phyloP scores from a whole-genome alignment of 164 flowering plant genomes.

The Brasenia schreberi region DNA sequence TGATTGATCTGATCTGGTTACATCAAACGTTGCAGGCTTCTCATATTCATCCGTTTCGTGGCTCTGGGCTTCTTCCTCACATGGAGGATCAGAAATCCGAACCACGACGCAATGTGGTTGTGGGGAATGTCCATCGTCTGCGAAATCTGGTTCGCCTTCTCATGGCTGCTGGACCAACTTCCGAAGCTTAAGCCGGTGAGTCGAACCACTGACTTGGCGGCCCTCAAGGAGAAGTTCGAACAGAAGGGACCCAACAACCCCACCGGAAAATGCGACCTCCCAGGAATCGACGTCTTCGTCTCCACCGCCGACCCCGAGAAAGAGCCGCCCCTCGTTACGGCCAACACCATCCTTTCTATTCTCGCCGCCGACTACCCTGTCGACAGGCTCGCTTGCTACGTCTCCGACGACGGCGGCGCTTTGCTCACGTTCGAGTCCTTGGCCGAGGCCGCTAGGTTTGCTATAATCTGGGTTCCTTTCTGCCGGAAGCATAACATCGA shows the following conservation, averaged over 20 bases:
- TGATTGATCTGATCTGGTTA: neutral
- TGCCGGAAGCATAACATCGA: conserved; percentile 72
- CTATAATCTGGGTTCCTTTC: conserved; percentile 73
- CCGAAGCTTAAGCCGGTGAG: conserved; percentile 80
- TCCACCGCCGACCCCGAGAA: conserved; percentile 97
- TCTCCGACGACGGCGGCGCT: conserved; percentile 95
- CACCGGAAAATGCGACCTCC: conserved; percentile 73
- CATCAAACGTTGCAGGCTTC: conserved; percentile 30
- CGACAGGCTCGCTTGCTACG: conserved; percentile 80
- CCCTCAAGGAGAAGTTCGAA: conserved; percentile 69
- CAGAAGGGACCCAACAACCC: conserved; percentile 38
- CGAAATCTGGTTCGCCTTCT: too few relatives aligned
- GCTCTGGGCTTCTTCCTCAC: conserved; percentile 48
- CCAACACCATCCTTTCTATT: conserved; percentile 86
- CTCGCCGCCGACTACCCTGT: conserved; percentile 90
- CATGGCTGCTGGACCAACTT: conserved; percentile 91
- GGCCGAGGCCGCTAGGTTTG: conserved; percentile 87
- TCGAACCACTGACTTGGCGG: conserved; percentile 55
- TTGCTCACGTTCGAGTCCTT: conserved; percentile 85
- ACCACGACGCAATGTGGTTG: conserved; percentile 75
- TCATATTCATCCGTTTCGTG: conserved; percentile 46
- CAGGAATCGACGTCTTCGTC: conserved; percentile 83
- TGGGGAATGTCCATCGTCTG: conserved; percentile 89
- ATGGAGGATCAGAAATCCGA: conserved; percentile 61
- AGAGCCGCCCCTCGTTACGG: conserved; percentile 85